Conservation (phyloP, 2,329 filamentous ascomycete species). For the Escovopsis sp. region DNA sequence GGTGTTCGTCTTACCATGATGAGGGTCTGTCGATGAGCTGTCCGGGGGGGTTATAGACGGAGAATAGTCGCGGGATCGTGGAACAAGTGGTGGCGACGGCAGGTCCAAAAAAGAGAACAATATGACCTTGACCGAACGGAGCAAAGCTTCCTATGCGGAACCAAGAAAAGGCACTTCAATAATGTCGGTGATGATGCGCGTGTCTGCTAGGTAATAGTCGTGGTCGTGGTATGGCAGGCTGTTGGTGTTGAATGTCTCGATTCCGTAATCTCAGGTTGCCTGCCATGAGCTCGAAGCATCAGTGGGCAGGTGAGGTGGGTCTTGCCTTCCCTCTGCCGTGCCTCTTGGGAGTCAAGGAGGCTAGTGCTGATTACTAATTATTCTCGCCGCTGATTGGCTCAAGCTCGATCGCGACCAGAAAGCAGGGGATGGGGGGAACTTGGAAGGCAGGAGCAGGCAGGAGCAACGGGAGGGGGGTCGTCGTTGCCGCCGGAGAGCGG, state of each 20-base stretch:
- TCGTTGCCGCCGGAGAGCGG: constrained; percentile 18
- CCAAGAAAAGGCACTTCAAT: neutral
- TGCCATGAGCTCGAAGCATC: constrained; percentile 20
- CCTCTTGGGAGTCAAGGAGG: constrained; percentile 7
- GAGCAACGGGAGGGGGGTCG: constrained; percentile 5
- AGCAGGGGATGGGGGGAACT: no score
- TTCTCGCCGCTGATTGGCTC: no score
- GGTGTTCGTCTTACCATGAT: constrained; percentile 25
- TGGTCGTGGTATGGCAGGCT: constrained; percentile 6
- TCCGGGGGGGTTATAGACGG: neutral
- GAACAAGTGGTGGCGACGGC: no score
- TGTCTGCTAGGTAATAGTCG: constrained; percentile 2
- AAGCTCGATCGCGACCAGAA: no score
- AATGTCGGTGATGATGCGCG: neutral
- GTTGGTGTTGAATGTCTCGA: constrained; percentile 19
- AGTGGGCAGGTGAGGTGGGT: constrained; percentile 7
- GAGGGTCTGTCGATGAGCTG: constrained; percentile 4
- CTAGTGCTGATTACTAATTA: constrained; percentile 10
- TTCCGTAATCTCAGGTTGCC: constrained; percentile 28
- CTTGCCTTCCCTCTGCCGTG: constrained; percentile 1
- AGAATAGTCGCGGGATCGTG: neutral
- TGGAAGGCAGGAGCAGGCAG: constrained; percentile 5
- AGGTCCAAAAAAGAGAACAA: no score
- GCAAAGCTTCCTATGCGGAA: neutral
- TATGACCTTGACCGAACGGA: no score